Base-by-base conservation (phyloP, 2,329 filamentous ascomycete genomes). In the Sporothrix schenckii region DNA sequence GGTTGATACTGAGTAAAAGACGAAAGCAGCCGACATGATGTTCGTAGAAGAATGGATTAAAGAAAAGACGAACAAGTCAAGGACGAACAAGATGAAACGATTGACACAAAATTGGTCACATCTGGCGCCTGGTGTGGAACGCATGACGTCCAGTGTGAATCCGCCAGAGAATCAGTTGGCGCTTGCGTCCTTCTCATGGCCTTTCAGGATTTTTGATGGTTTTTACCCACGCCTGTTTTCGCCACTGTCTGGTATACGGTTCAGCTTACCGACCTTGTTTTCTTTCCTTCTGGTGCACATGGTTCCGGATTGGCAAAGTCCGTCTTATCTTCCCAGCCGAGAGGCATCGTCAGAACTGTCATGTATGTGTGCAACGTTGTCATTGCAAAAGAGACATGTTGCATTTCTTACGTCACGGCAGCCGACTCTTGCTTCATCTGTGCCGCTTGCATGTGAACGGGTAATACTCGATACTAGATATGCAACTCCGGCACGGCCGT, bases 101-200 rank as follows among this genome's bases (percentile, higher is more conserved):
- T 60, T n/a, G 34, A 44, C 56, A 44, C 56, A 7, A 16, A 61
- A 41, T 6, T 6, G n/a, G 16, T 61, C n/a, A 44, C 56, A 61
- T 44, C n/a, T 9, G n/a, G 34, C 4, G 44, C 3, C 34, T 14
- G 11, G 7, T 2, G 30, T 6, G 19, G 14, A 49, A 11, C 41
- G 66, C 66, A 68, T 68, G 24, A 68, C 34, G 14, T 21, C 44
- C 34, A 39, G 39, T 4, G 50, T 3, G 44, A n/a, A 30, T 68
- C 53, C 60, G 66, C 66, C 66, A 68, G 24, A 60, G 50, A 49
- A 21, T 34, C 63, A 30, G 14, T 30, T 30, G 60, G 6, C 60
- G 24, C 39, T 44, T 34, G 34, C 7, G 7, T 9, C 34, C 34
- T 34, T 34, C 34, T 9, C 1, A 1, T 34, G 34, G 34, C 21